Conservation (phyloP, 441 rosid genomes). For the Erysimum cheiri region DNA sequence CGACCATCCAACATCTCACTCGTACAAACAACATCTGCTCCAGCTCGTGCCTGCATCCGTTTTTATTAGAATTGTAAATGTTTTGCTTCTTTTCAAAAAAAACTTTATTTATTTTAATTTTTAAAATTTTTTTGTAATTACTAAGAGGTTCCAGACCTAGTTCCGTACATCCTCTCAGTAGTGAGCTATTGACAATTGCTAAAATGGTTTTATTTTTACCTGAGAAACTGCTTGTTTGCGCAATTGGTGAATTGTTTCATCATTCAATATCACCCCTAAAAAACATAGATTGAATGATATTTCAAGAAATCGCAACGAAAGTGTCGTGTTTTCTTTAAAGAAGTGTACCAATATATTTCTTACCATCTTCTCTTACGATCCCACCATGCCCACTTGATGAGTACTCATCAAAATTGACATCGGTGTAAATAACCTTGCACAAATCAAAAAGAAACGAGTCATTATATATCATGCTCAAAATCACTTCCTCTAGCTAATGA, state of each 20-base stretch:
- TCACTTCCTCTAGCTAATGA: no score
- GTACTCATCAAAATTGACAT: conserved; percentile 92
- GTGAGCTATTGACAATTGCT: not conserved
- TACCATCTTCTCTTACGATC: conserved; percentile 91
- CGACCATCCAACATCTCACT: conserved; percentile 99
- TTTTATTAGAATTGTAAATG: not conserved
- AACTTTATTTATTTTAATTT: no score
- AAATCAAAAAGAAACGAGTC: conserved; percentile 21
- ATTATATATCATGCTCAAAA: not conserved
- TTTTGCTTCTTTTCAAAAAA: no score
- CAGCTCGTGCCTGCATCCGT: conserved; percentile 93
- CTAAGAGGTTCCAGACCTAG: no score
- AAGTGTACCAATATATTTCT: conserved; percentile 19
- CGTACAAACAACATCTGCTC: conserved; percentile 98
- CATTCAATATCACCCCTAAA: conserved; percentile 91
- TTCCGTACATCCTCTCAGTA: no score
- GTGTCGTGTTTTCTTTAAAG: not conserved
- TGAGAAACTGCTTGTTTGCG: conserved; percentile 93
- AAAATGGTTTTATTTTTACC: conserved; percentile 47
- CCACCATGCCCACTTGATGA: conserved; percentile 96
- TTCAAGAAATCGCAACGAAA: not conserved
- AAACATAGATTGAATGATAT: conserved; percentile 12
- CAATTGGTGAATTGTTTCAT: conserved; percentile 93
- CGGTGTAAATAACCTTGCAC: conserved; percentile 80
- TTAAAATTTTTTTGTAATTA: no score